A percentile compares a stretch with the other conserved stretches of the same genome.
Evolutionary conservation across 75 land plant genomes (phyloP).

Genomic region (Chamaecyparis obtusa): DNA sequence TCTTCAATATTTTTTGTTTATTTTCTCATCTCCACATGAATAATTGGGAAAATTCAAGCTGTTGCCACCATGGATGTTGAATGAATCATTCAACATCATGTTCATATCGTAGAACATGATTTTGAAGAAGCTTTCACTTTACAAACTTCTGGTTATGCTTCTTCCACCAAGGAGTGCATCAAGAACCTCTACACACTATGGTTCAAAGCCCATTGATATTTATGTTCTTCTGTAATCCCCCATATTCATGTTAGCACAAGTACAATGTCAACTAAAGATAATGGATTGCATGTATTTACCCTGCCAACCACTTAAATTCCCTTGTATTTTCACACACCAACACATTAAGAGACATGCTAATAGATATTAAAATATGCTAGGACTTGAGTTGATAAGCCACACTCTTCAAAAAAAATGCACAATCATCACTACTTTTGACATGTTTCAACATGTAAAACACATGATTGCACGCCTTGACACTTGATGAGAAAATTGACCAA

Average conservation of each 20-base stretch:
- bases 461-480: too few species aligned
- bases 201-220: background rate
- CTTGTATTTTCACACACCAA: too few species aligned
- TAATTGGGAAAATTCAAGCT: conserved; percentile 78
- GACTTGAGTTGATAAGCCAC: too few species aligned
- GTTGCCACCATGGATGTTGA: conserved; percentile 25
- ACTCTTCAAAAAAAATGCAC: too few species aligned
- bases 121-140: background rate
- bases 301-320: conserved; percentile 10
- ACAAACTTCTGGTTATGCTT: background rate
- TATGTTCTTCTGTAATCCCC: background rate
- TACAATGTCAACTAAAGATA: background rate
- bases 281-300: conserved; percentile 2
- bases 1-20: too few species aligned
- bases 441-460: too few species aligned
- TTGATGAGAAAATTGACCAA: too few species aligned
- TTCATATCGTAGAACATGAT: conserved; percentile 7
- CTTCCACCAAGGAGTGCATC: conserved; percentile 2
- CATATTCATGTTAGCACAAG: background rate
- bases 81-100: conserved; percentile 64
- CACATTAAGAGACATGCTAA: too few species aligned
- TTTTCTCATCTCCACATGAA: too few species aligned
- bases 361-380: too few species aligned
- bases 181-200: background rate
- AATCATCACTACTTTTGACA: too few species aligned